phyloP scores from a whole-genome alignment of 108 stramenopile genomes.

The Mediolabrus comicus region DNA sequence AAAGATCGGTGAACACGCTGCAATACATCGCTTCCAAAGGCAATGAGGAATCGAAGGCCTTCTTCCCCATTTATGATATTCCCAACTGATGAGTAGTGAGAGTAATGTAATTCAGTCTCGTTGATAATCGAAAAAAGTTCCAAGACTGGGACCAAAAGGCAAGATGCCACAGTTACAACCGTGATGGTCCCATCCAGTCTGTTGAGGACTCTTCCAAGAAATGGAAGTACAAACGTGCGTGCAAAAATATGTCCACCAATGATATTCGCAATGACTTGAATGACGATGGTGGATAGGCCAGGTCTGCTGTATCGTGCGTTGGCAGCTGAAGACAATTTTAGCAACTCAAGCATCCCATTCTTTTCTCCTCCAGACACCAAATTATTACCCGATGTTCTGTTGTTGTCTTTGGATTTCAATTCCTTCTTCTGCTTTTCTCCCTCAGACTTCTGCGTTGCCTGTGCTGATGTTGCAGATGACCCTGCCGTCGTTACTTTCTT shows the following conservation, averaged over 20 bases:
- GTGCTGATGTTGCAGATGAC: background rate
- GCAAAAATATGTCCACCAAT: conserved; percentile 16
- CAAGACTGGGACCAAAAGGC: conserved; percentile 25
- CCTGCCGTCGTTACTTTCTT: background rate
- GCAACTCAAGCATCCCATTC: background rate
- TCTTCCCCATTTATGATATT: background rate
- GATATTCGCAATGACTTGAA: conserved; percentile 13
- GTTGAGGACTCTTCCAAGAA: conserved; percentile 8
- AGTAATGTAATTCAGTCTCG: conserved; percentile 24
- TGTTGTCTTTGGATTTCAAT: background rate
- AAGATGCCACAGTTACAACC: conserved; percentile 8
- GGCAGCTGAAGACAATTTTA: background rate
- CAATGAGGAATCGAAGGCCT: background rate
- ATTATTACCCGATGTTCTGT: background rate
- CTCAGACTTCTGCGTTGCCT: background rate
- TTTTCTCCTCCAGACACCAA: background rate
- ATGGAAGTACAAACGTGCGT: conserved; percentile 13
- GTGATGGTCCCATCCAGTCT: background rate
- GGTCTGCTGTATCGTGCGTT: conserved; percentile 30
- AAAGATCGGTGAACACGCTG: conserved; percentile 4
- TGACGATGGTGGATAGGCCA: conserved; percentile 12
- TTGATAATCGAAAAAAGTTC: conserved; percentile 12
- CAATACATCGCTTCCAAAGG: background rate
- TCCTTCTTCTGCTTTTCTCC: background rate
- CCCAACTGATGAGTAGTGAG: conserved; percentile 1